Percentiles rank a stretch among this genome's conserved stretches.
Evolutionary conservation across 108 stramenopile genomes (phyloP).

Genomic region (Conticribra weissflogii): DNA sequence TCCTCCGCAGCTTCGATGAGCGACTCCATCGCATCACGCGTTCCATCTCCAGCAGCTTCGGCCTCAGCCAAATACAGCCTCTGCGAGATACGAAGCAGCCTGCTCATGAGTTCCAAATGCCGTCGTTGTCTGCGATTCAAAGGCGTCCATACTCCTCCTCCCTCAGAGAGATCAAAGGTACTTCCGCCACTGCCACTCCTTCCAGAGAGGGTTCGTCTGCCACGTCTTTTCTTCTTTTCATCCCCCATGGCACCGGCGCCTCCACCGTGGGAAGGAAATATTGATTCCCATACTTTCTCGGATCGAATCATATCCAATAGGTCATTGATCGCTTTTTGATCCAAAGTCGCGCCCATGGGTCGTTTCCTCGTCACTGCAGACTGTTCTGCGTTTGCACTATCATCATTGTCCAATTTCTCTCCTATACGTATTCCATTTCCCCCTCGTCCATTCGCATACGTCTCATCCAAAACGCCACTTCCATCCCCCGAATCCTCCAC

Average conservation of each 20-base stretch:
- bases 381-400: neutral
- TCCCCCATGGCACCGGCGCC: slow-evolving; percentile 30
- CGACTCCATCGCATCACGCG: slow-evolving; percentile 34
- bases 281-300: slow-evolving; percentile 62
- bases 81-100: slow-evolving; percentile 69
- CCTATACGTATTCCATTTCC: too few relatives aligned
- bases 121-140: slow-evolving; percentile 58
- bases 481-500: slow-evolving; percentile 1
- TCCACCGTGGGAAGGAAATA: slow-evolving; percentile 23
- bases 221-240: slow-evolving; percentile 24
- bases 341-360: slow-evolving; percentile 25
- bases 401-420: too few relatives aligned
- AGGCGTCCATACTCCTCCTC: slow-evolving; percentile 38
- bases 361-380: slow-evolving; percentile 9
- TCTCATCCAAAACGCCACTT: slow-evolving; percentile 2
- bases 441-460: neutral
- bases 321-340: slow-evolving; percentile 15
- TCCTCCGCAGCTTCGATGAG: slow-evolving; percentile 26
- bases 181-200: slow-evolving; percentile 6
- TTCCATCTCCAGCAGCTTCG: slow-evolving; percentile 42
- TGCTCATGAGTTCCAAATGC: slow-evolving; percentile 68
- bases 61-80: slow-evolving; percentile 58
- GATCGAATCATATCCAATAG: slow-evolving; percentile 32
- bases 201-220: slow-evolving; percentile 18
- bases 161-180: slow-evolving; percentile 12